Evolutionary conservation across 2,329 filamentous ascomycete genomes (phyloP).

Genomic region (Arthrobotrys sinensis): DNA sequence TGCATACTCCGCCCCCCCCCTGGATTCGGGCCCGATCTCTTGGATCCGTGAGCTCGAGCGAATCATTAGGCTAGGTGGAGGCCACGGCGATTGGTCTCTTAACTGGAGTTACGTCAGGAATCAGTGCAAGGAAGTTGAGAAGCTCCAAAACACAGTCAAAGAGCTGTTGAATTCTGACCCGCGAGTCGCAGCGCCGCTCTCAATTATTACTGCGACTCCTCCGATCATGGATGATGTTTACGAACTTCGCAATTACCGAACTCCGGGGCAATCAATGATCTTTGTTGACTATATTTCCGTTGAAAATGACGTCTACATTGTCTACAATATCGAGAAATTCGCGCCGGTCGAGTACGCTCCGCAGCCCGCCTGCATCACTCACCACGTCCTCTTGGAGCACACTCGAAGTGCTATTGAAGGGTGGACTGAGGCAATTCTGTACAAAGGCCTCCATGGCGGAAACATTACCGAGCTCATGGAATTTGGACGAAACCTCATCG

Average conservation of each 20-base stretch:
- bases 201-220: constrained; percentile 14
- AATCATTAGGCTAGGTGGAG: constrained; percentile 13
- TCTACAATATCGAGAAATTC: constrained; percentile 46
- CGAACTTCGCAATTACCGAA: constrained; percentile 17
- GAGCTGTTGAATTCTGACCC: constrained; percentile 4
- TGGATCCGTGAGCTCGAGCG: neutral
- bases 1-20: constrained; percentile 2
- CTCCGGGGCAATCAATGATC: constrained; percentile 10
- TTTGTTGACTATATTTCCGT: constrained; percentile 37
- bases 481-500: neutral
- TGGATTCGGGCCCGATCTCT: neutral
- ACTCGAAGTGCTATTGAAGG: neutral
- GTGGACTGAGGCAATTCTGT: constrained; percentile 28
- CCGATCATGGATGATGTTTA: constrained; percentile 19
- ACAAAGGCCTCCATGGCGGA: constrained; percentile 14
- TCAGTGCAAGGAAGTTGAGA: neutral
- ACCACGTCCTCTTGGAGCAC: neutral
- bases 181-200: constrained; percentile 9
- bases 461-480: neutral
- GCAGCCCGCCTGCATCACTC: neutral
- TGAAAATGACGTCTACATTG: constrained; percentile 19
- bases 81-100: constrained; percentile 27
- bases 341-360: neutral
- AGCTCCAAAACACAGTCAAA: constrained; percentile 6
- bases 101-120: neutral